Conservation (phyloP, 2,329 filamentous ascomycete species). For the Sporothrix pseudoabietina region DNA sequence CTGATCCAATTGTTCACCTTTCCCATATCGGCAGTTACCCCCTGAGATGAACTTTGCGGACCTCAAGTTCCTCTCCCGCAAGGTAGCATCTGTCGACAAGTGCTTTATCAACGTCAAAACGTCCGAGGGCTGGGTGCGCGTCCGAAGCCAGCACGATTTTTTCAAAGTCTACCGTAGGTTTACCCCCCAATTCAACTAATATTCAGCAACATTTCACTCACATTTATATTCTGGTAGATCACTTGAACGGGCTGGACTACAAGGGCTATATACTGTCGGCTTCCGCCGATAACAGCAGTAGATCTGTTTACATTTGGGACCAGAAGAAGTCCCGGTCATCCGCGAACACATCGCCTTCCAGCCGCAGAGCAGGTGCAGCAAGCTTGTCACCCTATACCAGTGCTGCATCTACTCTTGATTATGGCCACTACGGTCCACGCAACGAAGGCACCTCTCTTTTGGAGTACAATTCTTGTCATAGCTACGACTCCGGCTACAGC, state of each 20-base stretch:
- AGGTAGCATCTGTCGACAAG: conserved; percentile 22
- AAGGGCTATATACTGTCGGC: conserved; percentile 23
- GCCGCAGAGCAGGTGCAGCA: background rate
- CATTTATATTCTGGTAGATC: background rate
- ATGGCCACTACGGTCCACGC: background rate
- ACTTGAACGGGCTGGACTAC: conserved; percentile 24
- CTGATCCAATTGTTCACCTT: background rate
- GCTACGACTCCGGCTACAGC: conserved; percentile 18
- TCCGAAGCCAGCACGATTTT: conserved; percentile 19
- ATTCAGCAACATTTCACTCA: background rate
- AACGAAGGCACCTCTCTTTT: background rate
- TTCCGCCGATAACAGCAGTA: conserved; percentile 25
- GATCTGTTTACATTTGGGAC: conserved; percentile 26
- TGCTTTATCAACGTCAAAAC: conserved; percentile 29
- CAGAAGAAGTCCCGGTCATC: conserved; percentile 10
- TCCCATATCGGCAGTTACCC: conserved; percentile 17
- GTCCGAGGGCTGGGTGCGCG: conserved; percentile 31
- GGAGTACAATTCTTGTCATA: background rate
- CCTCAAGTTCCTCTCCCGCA: conserved; percentile 16
- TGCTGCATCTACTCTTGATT: background rate
- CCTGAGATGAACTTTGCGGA: conserved; percentile 18
- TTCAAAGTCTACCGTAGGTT: conserved; percentile 20
- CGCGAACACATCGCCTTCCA: background rate
- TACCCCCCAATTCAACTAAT: background rate
- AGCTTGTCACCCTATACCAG: background rate